Conservation (phyloP, 768 basidiomycete species). For the Lactarius hatsudake region DNA sequence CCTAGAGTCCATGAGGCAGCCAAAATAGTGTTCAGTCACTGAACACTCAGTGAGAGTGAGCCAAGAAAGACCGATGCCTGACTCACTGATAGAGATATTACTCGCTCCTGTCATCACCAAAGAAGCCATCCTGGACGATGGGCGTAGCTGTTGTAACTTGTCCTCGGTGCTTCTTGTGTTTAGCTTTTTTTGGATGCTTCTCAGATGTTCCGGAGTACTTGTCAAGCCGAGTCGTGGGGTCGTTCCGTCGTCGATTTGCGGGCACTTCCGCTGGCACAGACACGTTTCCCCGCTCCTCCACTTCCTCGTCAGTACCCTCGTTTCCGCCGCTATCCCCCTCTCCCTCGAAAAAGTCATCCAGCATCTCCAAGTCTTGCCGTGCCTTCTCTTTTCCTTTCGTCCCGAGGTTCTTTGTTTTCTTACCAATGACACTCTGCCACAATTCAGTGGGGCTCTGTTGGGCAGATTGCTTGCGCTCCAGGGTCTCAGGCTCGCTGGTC, state of each 20-base stretch:
- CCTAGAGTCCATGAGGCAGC: neutral
- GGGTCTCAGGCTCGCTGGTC: conserved; percentile 55
- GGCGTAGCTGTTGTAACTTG: neutral
- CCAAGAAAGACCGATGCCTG: neutral
- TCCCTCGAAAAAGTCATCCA: conserved; percentile 36
- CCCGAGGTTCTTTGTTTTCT: neutral
- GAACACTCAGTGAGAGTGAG: neutral
- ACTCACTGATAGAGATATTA: neutral
- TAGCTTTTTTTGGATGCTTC: conserved; percentile 1
- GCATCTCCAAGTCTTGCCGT: conserved; percentile 19
- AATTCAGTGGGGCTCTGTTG: neutral
- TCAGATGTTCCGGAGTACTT: neutral
- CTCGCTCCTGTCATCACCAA: conserved; percentile 9
- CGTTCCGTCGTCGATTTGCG: conserved; percentile 1
- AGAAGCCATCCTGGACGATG: conserved; percentile 6
- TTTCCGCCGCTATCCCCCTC: conserved; percentile 28
- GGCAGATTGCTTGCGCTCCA: conserved; percentile 11
- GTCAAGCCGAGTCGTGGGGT: neutral
- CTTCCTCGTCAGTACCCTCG: neutral
- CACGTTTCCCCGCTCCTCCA: neutral
- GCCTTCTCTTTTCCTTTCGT: conserved; percentile 1
- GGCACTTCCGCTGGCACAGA: neutral
- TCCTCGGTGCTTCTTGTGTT: neutral
- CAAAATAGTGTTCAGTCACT: no score
- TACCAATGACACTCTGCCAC: neutral